Percentiles rank a stretch among this genome's conserved stretches.
These are phyloP conservation scores for Sicyos baderoa DNA, from an alignment of 306 rosid genomes.

Conservation along the genomic window DNA sequence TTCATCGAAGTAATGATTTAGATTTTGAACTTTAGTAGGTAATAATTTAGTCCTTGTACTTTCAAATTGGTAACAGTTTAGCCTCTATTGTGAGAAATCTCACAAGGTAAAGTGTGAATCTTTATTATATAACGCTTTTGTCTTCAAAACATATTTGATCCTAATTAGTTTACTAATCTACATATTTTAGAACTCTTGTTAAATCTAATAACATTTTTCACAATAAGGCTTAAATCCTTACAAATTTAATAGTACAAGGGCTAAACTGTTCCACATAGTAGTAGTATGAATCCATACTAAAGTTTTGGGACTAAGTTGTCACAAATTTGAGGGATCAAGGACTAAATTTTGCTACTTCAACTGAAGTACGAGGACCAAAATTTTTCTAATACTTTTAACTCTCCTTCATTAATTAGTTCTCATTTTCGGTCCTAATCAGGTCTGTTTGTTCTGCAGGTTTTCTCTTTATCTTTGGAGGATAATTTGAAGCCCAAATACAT, in stretches of 20 bases:
- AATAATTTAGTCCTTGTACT: no score
- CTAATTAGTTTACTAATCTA: no score
- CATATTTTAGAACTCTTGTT: background rate
- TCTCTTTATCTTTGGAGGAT: conserved; percentile 82
- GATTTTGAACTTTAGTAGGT: background rate
- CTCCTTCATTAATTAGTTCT: background rate
- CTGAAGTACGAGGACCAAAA: background rate
- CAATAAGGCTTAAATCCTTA: background rate
- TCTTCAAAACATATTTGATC: background rate
- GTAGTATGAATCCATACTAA: no score
- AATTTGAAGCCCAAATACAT: conserved; percentile 88
- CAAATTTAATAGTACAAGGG: background rate
- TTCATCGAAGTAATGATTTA: background rate
- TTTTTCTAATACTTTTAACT: background rate
- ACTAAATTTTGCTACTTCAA: background rate
- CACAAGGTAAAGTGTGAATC: background rate
- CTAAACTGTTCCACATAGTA: background rate
- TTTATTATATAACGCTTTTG: no score
- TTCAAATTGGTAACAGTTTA: no score
- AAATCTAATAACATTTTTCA: background rate
- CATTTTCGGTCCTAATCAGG: conserved; percentile 1
- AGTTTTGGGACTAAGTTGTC: background rate
- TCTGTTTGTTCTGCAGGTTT: conserved; percentile 45
- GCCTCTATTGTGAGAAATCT: background rate
- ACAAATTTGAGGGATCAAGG: background rate